Percentiles rank a stretch among this genome's conserved stretches.
phyloP scores from a whole-genome alignment of 768 basidiomycete species.

The Suillus paluster region DNA sequence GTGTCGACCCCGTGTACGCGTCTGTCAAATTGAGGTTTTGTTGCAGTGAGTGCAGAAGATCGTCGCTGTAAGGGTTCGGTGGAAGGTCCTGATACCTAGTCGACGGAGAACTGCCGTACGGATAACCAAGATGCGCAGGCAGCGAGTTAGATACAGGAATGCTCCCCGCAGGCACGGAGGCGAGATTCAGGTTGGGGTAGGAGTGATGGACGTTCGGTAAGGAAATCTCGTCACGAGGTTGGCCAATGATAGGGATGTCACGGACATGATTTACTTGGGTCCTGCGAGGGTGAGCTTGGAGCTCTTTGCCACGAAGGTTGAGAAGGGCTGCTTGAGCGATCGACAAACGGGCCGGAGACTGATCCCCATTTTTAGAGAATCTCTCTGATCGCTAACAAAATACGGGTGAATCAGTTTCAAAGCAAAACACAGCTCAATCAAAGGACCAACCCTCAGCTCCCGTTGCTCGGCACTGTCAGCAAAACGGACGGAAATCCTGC shows the following conservation, averaged over 20 bases:
- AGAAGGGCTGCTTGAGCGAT: constrained; percentile 81
- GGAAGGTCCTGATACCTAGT: constrained; percentile 18
- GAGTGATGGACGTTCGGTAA: constrained; percentile 9
- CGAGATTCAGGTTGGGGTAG: constrained; percentile 1
- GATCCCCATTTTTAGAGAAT: constrained; percentile 59
- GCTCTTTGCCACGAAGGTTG: constrained; percentile 72
- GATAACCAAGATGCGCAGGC: constrained; percentile 24
- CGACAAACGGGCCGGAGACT: constrained; percentile 65
- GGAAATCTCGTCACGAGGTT: neutral
- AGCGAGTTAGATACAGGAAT: constrained; percentile 24
- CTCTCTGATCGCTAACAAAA: constrained; percentile 62
- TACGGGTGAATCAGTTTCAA: constrained; percentile 1
- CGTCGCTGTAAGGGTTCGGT: constrained; percentile 44
- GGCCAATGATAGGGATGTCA: constrained; percentile 13
- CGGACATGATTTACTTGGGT: constrained; percentile 15
- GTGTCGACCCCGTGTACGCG: constrained; percentile 15
- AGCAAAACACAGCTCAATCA: constrained; percentile 8
- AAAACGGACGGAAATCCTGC: constrained; percentile 79
- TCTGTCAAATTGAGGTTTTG: constrained; percentile 25
- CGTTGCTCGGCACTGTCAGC: constrained; percentile 80
- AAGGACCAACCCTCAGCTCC: constrained; percentile 65
- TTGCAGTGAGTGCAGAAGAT: constrained; percentile 40
- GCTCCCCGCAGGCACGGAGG: constrained; percentile 6
- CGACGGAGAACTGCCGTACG: constrained; percentile 21
- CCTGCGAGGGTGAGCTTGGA: constrained; percentile 25